Conservation (phyloP, 2,329 filamentous ascomycete genomes). For the Alternaria infectoria region DNA sequence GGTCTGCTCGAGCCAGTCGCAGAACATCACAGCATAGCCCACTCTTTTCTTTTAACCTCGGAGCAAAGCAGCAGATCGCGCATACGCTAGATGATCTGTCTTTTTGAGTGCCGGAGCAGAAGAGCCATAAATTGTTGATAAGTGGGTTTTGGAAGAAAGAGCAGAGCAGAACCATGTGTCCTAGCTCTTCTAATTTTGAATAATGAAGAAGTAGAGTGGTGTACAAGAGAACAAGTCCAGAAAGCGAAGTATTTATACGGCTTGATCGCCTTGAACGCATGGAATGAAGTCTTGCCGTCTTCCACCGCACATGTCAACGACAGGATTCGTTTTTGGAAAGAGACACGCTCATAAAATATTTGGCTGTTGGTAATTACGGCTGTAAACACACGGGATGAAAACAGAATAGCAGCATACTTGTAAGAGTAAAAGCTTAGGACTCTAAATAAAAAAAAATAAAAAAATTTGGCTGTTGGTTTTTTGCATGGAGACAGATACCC, state of each 20-base stretch:
- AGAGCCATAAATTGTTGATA: accelerated
- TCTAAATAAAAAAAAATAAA: no score
- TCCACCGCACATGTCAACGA: neutral
- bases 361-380: no score
- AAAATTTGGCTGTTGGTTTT: no score
- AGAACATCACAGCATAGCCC: neutral
- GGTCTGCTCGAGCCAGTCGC: accelerated
- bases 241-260: neutral
- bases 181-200: neutral
- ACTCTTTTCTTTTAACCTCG: neutral
- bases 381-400: no score
- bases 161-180: neutral
- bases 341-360: no score
- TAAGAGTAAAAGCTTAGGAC: no score
- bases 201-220: neutral
- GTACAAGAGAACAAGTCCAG: neutral
- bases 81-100: no score
- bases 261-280: neutral
- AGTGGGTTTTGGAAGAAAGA: neutral
- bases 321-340: no score
- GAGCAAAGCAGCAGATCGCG: neutral
- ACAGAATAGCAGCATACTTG: no score
- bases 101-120: neutral
- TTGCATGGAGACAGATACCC: no score
- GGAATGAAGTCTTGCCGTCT: neutral